Evolutionary conservation across 2,329 filamentous ascomycete species (phyloP).

Genomic region (Chaetomiaceae sp.): DNA sequence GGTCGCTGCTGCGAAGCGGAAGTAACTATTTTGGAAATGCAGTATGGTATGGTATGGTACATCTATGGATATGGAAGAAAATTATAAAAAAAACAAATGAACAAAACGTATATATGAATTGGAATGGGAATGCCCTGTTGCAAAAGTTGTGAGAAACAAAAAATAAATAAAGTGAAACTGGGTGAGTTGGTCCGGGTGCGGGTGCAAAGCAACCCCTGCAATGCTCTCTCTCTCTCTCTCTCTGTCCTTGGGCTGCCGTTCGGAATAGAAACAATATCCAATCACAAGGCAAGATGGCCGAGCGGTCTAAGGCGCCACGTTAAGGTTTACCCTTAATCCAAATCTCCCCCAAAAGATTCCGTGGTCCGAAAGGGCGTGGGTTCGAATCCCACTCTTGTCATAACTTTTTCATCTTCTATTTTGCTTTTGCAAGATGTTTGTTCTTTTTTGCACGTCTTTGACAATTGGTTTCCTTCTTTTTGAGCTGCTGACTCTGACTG

Average conservation of each 20-base stretch:
- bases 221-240: neutral
- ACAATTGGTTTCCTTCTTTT: no score
- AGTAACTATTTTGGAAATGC: neutral
- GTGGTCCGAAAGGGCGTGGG: slow-evolving; percentile 20
- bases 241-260: no score
- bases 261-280: neutral
- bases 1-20: slow-evolving; percentile 42
- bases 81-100: no score
- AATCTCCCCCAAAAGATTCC: slow-evolving; percentile 8
- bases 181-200: no score
- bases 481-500: no score
- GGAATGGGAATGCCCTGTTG: no score
- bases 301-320: slow-evolving; percentile 24
- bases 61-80: neutral
- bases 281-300: slow-evolving; percentile 20
- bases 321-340: slow-evolving; percentile 21
- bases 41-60: no score
- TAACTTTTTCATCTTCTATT: slow-evolving; percentile 9
- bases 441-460: neutral
- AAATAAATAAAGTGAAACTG: no score
- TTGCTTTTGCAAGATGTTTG: no score
- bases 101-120: no score
- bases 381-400: slow-evolving; percentile 23
- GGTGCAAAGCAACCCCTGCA: neutral
- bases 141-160: no score